Percentiles rank a stretch among this genome's conserved stretches.
Evolutionary conservation across 805 yeast genomes (phyloP).

Genomic region (Debaryomyces tyrocola): DNA sequence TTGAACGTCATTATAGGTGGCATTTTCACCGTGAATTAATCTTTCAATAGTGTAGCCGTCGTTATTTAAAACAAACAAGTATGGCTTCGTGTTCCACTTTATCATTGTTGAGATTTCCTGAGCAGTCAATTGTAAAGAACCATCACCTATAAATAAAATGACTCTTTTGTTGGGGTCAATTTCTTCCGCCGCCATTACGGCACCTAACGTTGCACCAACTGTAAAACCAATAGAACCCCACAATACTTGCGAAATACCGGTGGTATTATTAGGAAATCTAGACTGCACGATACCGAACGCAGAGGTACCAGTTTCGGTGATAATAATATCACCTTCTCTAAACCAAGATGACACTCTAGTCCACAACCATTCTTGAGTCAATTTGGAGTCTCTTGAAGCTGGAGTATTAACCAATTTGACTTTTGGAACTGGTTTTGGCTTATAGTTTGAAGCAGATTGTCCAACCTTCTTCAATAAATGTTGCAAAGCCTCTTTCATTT

Average conservation of each 20-base stretch:
- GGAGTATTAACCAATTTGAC: slow-evolving; percentile 48
- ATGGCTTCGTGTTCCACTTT: slow-evolving; percentile 66
- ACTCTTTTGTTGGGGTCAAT: slow-evolving; percentile 61
- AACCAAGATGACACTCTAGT: slow-evolving; percentile 62
- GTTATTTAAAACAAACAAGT: slow-evolving; percentile 68
- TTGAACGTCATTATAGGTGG: slow-evolving; percentile 66
- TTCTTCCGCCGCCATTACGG: slow-evolving; percentile 67
- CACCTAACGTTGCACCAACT: slow-evolving; percentile 68
- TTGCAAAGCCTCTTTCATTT: slow-evolving; percentile 47
- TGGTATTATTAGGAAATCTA: slow-evolving; percentile 59
- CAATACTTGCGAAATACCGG: slow-evolving; percentile 71
- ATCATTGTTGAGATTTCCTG: slow-evolving; percentile 72
- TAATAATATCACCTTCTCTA: slow-evolving; percentile 63
- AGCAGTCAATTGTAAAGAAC: slow-evolving; percentile 72
- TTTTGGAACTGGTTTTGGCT: slow-evolving; percentile 57
- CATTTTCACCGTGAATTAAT: slow-evolving; percentile 67
- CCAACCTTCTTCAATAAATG: slow-evolving; percentile 39
- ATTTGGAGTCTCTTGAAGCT: slow-evolving; percentile 22
- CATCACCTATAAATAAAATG: slow-evolving; percentile 70
- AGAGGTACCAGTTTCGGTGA: slow-evolving; percentile 75
- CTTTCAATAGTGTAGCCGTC: slow-evolving; percentile 76
- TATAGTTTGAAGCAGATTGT: slow-evolving; percentile 41
- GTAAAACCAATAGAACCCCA: slow-evolving; percentile 79
- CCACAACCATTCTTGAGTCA: slow-evolving; percentile 71
- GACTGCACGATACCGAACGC: slow-evolving; percentile 70